Conservation (phyloP, 1,284 basidiomycete genomes). For the Wolfiporia cocos region DNA sequence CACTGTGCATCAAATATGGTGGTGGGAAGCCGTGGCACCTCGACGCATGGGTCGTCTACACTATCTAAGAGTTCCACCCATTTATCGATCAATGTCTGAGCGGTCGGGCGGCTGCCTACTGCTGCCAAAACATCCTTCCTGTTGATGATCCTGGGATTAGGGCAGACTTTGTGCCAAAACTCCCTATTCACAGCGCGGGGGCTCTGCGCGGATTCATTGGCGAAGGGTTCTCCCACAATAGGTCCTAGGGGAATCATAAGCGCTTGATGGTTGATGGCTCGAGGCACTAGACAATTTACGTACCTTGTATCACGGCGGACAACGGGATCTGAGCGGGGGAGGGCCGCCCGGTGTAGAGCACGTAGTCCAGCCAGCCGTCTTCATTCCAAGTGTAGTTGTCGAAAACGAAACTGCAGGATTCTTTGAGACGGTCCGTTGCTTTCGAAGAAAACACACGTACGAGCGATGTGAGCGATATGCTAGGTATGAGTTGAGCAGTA, state of each 20-base stretch:
- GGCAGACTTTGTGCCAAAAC: constrained; percentile 12
- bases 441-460: constrained; percentile 32
- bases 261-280: too few species aligned
- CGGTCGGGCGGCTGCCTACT: not conserved
- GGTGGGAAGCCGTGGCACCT: constrained; percentile 2
- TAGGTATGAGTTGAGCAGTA: constrained; percentile 40
- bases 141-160: constrained; percentile 4
- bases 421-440: not conserved
- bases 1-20: constrained; percentile 19
- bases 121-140: constrained; percentile 4
- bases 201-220: constrained; percentile 7
- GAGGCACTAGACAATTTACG: too few species aligned
- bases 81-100: constrained; percentile 1
- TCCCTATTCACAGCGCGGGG: constrained; percentile 14
- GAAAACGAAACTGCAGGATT: constrained; percentile 47
- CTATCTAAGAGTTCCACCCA: constrained; percentile 7
- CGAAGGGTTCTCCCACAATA: constrained; percentile 42
- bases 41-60: constrained; percentile 7
- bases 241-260: constrained; percentile 28
- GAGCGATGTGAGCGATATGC: constrained; percentile 34
- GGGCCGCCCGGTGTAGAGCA: constrained; percentile 31
- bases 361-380: constrained; percentile 12
- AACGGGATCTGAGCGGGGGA: constrained; percentile 50
- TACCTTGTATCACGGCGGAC: constrained; percentile 47
- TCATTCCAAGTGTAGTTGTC: constrained; percentile 55